These are phyloP conservation scores for Telfairia occidentalis DNA, from an alignment of 331 rosid species.

Conservation along the genomic window DNA sequence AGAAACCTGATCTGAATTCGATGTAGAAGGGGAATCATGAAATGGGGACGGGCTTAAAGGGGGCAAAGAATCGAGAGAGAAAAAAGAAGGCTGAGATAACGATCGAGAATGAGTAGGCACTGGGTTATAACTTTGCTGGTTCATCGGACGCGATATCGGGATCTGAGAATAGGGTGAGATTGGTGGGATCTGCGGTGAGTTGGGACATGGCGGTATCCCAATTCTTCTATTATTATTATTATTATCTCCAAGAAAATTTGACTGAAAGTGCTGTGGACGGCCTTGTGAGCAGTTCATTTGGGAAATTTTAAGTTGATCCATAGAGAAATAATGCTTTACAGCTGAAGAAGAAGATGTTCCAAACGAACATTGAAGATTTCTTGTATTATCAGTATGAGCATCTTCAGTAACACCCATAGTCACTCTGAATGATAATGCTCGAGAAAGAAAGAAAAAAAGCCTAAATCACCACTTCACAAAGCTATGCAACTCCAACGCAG, in stretches of 20 bases:
- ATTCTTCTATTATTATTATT: slow-evolving; percentile 28
- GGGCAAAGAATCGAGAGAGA: slow-evolving; percentile 68
- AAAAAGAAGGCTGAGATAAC: slow-evolving; percentile 67
- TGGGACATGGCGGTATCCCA: slow-evolving; percentile 72
- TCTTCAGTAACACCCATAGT: slow-evolving; percentile 70
- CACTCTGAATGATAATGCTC: background rate
- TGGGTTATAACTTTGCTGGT: slow-evolving; percentile 37
- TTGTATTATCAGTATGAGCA: slow-evolving; percentile 42
- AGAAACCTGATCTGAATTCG: slow-evolving; percentile 43
- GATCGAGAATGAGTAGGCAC: slow-evolving; percentile 74
- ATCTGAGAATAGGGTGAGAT: slow-evolving; percentile 87
- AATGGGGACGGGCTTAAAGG: slow-evolving; percentile 70
- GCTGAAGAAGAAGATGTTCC: slow-evolving; percentile 52
- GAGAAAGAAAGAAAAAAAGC: background rate
- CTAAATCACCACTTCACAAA: background rate
- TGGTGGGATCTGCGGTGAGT: slow-evolving; percentile 84
- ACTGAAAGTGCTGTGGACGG: slow-evolving; percentile 47
- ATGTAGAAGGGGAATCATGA: slow-evolving; percentile 55
- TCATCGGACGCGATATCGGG: slow-evolving; percentile 47
- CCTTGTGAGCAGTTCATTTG: slow-evolving; percentile 46
- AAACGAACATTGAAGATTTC: slow-evolving; percentile 57
- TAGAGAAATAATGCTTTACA: slow-evolving; percentile 35
- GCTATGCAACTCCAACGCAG: background rate
- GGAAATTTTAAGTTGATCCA: slow-evolving; percentile 60
- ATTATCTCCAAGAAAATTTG: slow-evolving; percentile 29